phyloP scores from a whole-genome alignment of 2,329 filamentous ascomycete species.

The Leptoxyphium fumago region DNA sequence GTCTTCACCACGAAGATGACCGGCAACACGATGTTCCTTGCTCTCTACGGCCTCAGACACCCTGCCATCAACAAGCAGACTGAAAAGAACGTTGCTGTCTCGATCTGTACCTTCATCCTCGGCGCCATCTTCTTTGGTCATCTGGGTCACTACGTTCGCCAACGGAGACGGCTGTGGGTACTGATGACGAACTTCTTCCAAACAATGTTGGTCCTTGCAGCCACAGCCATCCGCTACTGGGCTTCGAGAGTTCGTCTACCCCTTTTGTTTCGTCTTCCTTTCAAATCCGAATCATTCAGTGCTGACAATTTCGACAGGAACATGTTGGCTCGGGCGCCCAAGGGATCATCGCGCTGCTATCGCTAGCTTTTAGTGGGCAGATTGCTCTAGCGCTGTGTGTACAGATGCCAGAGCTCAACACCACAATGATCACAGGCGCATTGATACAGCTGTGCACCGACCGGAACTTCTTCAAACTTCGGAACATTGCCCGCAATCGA shows the following conservation, averaged over 20 bases:
- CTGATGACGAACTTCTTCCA: conserved; percentile 11
- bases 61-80: conserved; percentile 5
- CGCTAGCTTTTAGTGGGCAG: conserved; percentile 12
- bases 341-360: conserved; percentile 9
- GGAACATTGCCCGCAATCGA: conserved; percentile 12
- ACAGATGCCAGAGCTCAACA: conserved; percentile 16
- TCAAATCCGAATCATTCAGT: no score
- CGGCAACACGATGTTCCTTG: conserved; percentile 18
- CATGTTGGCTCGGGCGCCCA: conserved; percentile 5
- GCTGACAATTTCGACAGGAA: background rate
- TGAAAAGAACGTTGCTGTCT: conserved; percentile 12
- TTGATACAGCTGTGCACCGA: conserved; percentile 14
- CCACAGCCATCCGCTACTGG: conserved; percentile 12
- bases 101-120: conserved; percentile 12
- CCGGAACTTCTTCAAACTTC: conserved; percentile 7
- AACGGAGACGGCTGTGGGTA: conserved; percentile 13
- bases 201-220: conserved; percentile 10
- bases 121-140: conserved; percentile 15
- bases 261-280: background rate
- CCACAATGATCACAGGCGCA: conserved; percentile 18
- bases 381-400: conserved; percentile 13
- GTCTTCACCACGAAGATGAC: conserved; percentile 18
- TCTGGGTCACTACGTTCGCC: conserved; percentile 10
- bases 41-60: conserved; percentile 8
- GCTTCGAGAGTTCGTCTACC: conserved; percentile 1